phyloP scores from a whole-genome alignment of 2,329 filamentous ascomycete genomes.

The Geosmithia morbida region DNA sequence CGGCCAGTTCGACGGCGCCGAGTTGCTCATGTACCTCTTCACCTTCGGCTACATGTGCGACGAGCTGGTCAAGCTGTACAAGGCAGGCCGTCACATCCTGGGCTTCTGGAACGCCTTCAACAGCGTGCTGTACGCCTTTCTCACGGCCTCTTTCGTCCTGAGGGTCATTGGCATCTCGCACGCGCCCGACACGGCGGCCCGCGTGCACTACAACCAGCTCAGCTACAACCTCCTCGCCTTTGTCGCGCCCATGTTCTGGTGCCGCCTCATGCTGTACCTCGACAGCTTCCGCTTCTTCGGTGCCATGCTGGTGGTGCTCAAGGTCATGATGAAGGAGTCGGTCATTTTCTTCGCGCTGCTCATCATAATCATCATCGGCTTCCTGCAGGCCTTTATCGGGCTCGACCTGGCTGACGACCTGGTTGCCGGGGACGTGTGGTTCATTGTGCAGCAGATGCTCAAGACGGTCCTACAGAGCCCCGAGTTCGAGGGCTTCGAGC shows the following conservation, averaged over 20 bases:
- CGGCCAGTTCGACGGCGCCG: slow-evolving; percentile 73
- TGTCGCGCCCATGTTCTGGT: slow-evolving; percentile 94
- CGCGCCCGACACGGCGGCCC: slow-evolving; percentile 22
- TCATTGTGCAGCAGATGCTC: slow-evolving; percentile 70
- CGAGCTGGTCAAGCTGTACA: slow-evolving; percentile 80
- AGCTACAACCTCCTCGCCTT: slow-evolving; percentile 94
- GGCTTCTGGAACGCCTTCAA: slow-evolving; percentile 98
- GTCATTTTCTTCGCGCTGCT: slow-evolving; percentile 93
- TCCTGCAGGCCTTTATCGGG: slow-evolving; percentile 88
- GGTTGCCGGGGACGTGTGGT: slow-evolving; percentile 50
- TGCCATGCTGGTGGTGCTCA: slow-evolving; percentile 92
- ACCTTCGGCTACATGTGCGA: slow-evolving; percentile 85
- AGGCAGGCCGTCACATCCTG: slow-evolving; percentile 81
- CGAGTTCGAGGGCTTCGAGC: slow-evolving; percentile 78
- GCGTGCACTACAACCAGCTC: slow-evolving; percentile 57
- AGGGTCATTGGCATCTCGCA: slow-evolving; percentile 67
- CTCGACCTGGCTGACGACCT: slow-evolving; percentile 72
- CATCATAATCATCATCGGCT: slow-evolving; percentile 68
- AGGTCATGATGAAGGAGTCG: slow-evolving; percentile 88
- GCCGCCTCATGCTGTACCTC: slow-evolving; percentile 77
- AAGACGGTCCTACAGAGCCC: slow-evolving; percentile 88
- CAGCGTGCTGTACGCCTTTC: slow-evolving; percentile 60
- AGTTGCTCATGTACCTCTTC: slow-evolving; percentile 78
- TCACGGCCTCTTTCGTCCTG: slow-evolving; percentile 64
- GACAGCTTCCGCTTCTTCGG: slow-evolving; percentile 94